A percentile compares a stretch with the other conserved stretches of the same genome.
These are phyloP conservation scores for Hyphopichia homilentoma DNA, from an alignment of 805 yeast genomes.

Conservation along the genomic window DNA sequence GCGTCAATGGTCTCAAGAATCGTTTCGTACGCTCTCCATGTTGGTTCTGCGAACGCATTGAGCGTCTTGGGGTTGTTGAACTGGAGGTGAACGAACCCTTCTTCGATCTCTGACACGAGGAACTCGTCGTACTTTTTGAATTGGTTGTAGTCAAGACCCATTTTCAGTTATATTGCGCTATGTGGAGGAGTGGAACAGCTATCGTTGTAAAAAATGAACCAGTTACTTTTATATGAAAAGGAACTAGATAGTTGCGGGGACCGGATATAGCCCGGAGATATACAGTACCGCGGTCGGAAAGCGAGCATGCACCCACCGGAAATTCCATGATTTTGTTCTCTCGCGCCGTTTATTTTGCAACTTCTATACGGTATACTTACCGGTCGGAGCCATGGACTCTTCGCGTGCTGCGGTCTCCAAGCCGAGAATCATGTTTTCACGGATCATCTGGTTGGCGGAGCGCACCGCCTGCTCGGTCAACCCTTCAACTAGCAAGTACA, in stretches of 20 bases:
- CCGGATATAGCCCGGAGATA: no score
- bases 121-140: constrained; percentile 25
- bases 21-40: constrained; percentile 56
- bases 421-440: constrained; percentile 54
- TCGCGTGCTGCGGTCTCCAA: constrained; percentile 46
- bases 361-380: constrained; percentile 50
- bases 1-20: constrained; percentile 44
- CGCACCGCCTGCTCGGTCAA: constrained; percentile 54
- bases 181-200: neutral
- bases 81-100: constrained; percentile 53
- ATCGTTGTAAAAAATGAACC: no score
- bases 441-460: constrained; percentile 56
- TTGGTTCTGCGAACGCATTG: constrained; percentile 54
- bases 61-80: constrained; percentile 57
- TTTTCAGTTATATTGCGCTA: constrained; percentile 2
- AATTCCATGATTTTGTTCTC: no score
- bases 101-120: constrained; percentile 39
- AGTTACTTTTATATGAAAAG: no score
- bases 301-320: no score
- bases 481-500: constrained; percentile 78
- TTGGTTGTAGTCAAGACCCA: constrained; percentile 16
- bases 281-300: no score
- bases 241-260: no score
- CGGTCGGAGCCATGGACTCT: constrained; percentile 39
- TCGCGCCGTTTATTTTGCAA: no score